A percentile compares a stretch with the other conserved stretches of the same genome.
Conservation (phyloP, 1,284 basidiomycete species). For the Erythrobasidium hasegawianum region DNA sequence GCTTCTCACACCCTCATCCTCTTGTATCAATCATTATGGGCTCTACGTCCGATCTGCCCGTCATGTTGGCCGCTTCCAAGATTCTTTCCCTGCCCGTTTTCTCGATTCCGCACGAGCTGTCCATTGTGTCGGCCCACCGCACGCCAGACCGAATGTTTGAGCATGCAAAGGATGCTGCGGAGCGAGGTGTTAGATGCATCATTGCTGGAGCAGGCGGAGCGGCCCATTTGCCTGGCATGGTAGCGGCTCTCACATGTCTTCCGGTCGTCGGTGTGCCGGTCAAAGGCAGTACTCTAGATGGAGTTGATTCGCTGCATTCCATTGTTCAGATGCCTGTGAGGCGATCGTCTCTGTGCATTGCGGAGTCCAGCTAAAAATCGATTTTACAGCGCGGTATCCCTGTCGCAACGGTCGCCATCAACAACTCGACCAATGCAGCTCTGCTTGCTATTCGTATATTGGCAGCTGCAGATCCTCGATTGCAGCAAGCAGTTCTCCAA, state of each 20-base stretch:
- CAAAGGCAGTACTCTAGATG: conserved; percentile 88
- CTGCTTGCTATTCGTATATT: conserved; percentile 87
- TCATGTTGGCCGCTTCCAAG: conserved; percentile 83
- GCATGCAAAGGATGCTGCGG: conserved; percentile 73
- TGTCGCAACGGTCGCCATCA: conserved; percentile 95
- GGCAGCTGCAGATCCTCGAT: conserved; percentile 64
- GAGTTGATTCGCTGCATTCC: conserved; percentile 91
- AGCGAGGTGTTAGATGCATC: conserved; percentile 71
- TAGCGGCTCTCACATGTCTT: conserved; percentile 84
- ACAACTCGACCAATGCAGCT: conserved; percentile 91
- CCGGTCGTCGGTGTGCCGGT: conserved; percentile 97
- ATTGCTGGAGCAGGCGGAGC: conserved; percentile 96
- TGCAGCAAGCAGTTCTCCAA: conserved; percentile 65
- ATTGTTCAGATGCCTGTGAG: conserved; percentile 98
- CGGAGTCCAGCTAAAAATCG: neutral
- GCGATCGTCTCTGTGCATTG: conserved; percentile 36
- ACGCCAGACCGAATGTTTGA: conserved; percentile 82
- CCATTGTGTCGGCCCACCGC: conserved; percentile 92
- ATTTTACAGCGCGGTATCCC: conserved; percentile 77
- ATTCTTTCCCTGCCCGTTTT: conserved; percentile 69
- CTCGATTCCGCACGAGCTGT: conserved; percentile 82
- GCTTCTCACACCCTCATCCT: conserved; percentile 62
- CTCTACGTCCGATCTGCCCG: conserved; percentile 92
- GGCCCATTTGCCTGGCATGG: conserved; percentile 97
- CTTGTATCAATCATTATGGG: conserved; percentile 97